These are phyloP conservation scores for Hypoxylon sp. DNA, from an alignment of 2,329 filamentous ascomycete species.

Conservation along the genomic window DNA sequence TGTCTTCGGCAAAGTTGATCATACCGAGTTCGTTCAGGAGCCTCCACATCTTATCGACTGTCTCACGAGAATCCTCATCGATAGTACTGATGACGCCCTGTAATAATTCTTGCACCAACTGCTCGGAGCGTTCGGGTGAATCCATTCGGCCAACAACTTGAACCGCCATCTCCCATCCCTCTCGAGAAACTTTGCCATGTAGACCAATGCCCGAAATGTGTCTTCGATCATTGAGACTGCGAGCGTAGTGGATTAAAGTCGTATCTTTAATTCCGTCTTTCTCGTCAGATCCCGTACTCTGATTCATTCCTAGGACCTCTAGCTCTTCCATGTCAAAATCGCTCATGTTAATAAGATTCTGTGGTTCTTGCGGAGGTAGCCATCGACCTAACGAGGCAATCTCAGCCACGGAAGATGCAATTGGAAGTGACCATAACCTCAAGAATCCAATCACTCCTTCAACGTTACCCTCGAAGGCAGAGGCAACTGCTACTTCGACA, in stretches of 20 bases:
- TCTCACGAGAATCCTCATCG: slow-evolving; percentile 75
- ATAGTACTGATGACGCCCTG: slow-evolving; percentile 72
- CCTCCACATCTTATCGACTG: slow-evolving; percentile 85
- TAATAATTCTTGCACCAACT: slow-evolving; percentile 81
- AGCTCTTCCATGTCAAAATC: slow-evolving; percentile 87
- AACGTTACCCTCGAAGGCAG: slow-evolving; percentile 84
- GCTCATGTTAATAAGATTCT: slow-evolving; percentile 69
- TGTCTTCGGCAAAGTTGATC: slow-evolving; percentile 81
- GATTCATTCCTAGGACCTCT: slow-evolving; percentile 81
- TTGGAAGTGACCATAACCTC: slow-evolving; percentile 82
- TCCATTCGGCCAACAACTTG: slow-evolving; percentile 87
- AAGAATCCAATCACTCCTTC: slow-evolving; percentile 82
- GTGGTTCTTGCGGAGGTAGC: slow-evolving; percentile 74
- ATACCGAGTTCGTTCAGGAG: slow-evolving; percentile 85
- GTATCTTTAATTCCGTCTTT: slow-evolving; percentile 81
- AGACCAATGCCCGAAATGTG: slow-evolving; percentile 59
- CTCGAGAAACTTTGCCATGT: slow-evolving; percentile 60
- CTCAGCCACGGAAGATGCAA: slow-evolving; percentile 85
- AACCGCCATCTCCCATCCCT: slow-evolving; percentile 93
- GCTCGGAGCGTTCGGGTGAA: slow-evolving; percentile 77
- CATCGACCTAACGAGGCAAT: slow-evolving; percentile 87
- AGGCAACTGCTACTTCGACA: slow-evolving; percentile 86
- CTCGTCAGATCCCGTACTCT: slow-evolving; percentile 68
- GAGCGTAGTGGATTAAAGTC: slow-evolving; percentile 82
- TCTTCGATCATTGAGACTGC: slow-evolving; percentile 72